Conservation (phyloP, 225 moss, liverwort and hornwort genomes). For the Sphagnum tenellum region DNA sequence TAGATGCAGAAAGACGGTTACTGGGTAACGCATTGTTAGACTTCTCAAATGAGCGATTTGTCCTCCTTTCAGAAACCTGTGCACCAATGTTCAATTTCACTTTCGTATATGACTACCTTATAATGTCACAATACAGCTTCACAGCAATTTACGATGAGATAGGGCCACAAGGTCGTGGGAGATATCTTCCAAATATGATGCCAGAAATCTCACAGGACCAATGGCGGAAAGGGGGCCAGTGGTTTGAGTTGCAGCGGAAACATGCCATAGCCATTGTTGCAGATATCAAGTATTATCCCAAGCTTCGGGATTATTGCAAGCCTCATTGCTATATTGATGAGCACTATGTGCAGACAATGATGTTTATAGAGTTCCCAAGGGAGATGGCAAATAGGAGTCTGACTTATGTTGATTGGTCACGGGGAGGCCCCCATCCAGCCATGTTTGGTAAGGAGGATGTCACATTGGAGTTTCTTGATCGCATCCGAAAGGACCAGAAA, state of each 20-base stretch:
- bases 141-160: neutral
- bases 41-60: conserved; percentile 37
- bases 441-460: conserved; percentile 2
- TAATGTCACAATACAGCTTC: neutral
- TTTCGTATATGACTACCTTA: conserved; percentile 14
- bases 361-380: neutral
- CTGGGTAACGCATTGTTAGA: conserved; percentile 39
- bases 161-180: conserved; percentile 1
- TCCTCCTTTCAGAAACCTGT: conserved; percentile 32
- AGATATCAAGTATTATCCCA: conserved; percentile 7
- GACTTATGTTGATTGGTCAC: conserved; percentile 2
- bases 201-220: conserved; percentile 1
- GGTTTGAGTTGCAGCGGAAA: conserved; percentile 7
- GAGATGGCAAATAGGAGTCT: conserved; percentile 6
- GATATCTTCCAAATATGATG: neutral
- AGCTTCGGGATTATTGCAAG: conserved; percentile 1
- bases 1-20: conserved; percentile 22
- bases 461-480: no score
- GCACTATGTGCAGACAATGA: conserved; percentile 3
- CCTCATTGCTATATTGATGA: conserved; percentile 5
- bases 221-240: conserved; percentile 7
- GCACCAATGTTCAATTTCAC: conserved; percentile 27
- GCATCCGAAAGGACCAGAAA: no score
- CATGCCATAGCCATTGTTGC: conserved; percentile 1
- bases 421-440: conserved; percentile 3